Base-by-base conservation (phyloP, 2,329 filamentous ascomycete species). In the Fusarium chlamydosporum region DNA sequence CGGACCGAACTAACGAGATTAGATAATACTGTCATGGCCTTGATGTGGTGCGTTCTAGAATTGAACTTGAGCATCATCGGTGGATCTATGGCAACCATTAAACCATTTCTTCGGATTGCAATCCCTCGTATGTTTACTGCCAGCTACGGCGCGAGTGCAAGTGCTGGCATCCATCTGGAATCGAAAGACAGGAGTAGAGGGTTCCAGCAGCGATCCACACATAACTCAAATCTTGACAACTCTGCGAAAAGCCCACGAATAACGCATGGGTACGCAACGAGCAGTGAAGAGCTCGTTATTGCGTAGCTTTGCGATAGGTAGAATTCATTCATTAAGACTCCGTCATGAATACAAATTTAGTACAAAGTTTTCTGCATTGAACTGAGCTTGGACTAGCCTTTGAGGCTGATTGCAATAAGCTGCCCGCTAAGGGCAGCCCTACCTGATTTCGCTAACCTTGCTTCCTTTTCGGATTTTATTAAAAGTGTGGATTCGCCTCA, bases 1-100 rank as follows among this genome's bases (percentile, higher is more conserved):
- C 23, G 4, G 11, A 33, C 27, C 12, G 9, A 41, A 27, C 57
- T 65, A 34, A 61, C 42, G n/a, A 33, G 4, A 7, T n/a, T 18
- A 65, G 61, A 47, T n/a, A 65, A 65, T 15, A 65, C 61, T 1
- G 61, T 65, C 26, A 46, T 57, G 29, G 61, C 61, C 13, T 18
- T 65, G 7, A 62, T 57, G 57, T 65, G 61, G 57, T 65, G 57
- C 35, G 37, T 62, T n/a, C 43, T 65, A n/a, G 61, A 65, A 33
- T 27, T 65, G n/a, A 65, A 65, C 31, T 29, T 65, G 2, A 65
- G 61, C 34, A 65, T 65, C 27, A 54, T 65, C 27, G 61, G 57
- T 37, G 61, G 61, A 7, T 65, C 57, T 1, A 45, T 65, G 37
- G 56, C 61, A 16, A 62, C 61, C 2, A 37, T 62, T n/a, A 65